Conservation (phyloP, 2,329 filamentous ascomycete genomes). For the Esteya vermicola region DNA sequence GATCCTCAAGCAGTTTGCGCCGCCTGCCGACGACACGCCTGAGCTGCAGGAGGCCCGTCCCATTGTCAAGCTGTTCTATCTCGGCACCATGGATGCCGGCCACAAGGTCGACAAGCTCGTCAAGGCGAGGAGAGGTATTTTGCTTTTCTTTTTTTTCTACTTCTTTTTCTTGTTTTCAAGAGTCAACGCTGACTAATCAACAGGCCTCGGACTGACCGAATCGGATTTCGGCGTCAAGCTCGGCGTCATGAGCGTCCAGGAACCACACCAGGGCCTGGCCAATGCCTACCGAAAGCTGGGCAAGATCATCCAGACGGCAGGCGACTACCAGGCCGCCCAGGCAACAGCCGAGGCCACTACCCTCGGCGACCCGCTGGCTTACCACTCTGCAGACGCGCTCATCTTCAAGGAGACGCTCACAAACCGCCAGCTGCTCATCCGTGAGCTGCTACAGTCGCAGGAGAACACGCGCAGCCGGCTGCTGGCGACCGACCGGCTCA, state of each 20-base stretch:
- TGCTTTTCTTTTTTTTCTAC: background rate
- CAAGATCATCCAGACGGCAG: slow-evolving; percentile 81
- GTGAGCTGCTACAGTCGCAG: slow-evolving; percentile 85
- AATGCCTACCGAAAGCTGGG: slow-evolving; percentile 92
- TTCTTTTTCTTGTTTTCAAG: background rate
- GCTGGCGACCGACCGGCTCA: slow-evolving; percentile 75
- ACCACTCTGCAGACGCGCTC: slow-evolving; percentile 89
- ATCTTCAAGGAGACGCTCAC: slow-evolving; percentile 97
- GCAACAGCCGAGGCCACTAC: slow-evolving; percentile 94
- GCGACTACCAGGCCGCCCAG: slow-evolving; percentile 91
- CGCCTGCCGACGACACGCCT: slow-evolving; percentile 90
- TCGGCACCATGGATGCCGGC: slow-evolving; percentile 90
- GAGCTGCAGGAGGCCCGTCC: slow-evolving; percentile 84
- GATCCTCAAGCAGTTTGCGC: slow-evolving; percentile 95
- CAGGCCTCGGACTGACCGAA: slow-evolving; percentile 81
- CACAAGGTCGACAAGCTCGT: slow-evolving; percentile 94
- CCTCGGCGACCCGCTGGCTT: slow-evolving; percentile 82
- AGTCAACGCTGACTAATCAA: slow-evolving; percentile 2
- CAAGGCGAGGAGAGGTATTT: slow-evolving; percentile 71
- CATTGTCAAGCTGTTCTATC: slow-evolving; percentile 86
- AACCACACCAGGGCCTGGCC: slow-evolving; percentile 74
- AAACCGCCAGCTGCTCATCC: slow-evolving; percentile 90
- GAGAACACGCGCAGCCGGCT: slow-evolving; percentile 71
- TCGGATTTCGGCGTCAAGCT: slow-evolving; percentile 89
- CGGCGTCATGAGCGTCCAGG: slow-evolving; percentile 73